A percentile compares a stretch with the other conserved stretches of the same genome.
Evolutionary conservation across 148 eudicot species (phyloP).

Genomic region (Camellia granthamiana): DNA sequence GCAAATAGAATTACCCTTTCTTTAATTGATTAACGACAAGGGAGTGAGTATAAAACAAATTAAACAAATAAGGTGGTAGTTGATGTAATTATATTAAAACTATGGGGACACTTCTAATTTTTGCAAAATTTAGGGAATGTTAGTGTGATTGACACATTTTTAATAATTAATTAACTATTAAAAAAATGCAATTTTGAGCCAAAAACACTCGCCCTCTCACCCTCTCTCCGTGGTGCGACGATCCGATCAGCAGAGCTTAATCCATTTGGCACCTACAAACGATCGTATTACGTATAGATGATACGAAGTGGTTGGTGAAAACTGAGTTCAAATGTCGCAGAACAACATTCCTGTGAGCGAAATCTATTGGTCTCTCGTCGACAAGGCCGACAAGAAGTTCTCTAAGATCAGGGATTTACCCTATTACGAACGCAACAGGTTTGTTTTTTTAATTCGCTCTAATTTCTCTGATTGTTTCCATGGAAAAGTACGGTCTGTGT

Average conservation of each 20-base stretch:
- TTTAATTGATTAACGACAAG: too few species aligned
- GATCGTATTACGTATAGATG: neutral
- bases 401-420: constrained; percentile 87
- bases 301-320: neutral
- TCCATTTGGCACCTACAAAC: neutral
- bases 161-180: too few species aligned
- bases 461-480: neutral
- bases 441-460: neutral
- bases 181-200: too few species aligned
- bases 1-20: too few species aligned
- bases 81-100: too few species aligned
- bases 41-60: too few species aligned
- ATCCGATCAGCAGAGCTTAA: neutral
- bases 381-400: constrained; percentile 84
- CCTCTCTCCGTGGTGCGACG: neutral
- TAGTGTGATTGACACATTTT: too few species aligned
- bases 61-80: too few species aligned
- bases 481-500: neutral
- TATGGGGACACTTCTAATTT: too few species aligned
- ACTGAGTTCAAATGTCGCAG: constrained; percentile 33
- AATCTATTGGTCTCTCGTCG: constrained; percentile 70
- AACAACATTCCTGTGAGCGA: constrained; percentile 65
- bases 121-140: too few species aligned
- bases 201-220: neutral
- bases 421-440: constrained; percentile 76